These are phyloP conservation scores for Piper longum DNA, from an alignment of 164 flowering plant genomes.

Conservation along the genomic window DNA sequence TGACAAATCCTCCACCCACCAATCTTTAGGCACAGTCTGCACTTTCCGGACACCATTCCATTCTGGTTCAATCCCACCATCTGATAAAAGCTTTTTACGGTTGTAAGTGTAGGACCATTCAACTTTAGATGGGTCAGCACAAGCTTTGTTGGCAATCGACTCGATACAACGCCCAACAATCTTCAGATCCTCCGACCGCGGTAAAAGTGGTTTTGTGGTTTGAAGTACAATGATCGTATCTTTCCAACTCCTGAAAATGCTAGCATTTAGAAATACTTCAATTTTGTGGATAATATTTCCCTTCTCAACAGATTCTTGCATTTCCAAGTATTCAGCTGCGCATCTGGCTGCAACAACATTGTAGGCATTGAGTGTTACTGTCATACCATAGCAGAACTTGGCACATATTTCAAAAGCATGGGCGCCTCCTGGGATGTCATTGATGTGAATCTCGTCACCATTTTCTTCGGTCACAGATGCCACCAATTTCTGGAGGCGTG, in stretches of 20 bases:
- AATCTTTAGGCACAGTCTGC: constrained; percentile 55
- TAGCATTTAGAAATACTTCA: constrained; percentile 70
- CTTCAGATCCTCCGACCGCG: constrained; percentile 64
- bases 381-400: constrained; percentile 94
- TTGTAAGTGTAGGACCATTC: constrained; percentile 89
- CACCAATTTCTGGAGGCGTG: constrained; percentile 60
- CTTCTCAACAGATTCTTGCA: constrained; percentile 76
- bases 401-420: constrained; percentile 86
- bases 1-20: constrained; percentile 96
- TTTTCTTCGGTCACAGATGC: constrained; percentile 30
- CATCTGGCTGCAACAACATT: constrained; percentile 79
- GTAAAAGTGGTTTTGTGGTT: constrained; percentile 42
- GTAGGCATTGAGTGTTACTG: constrained; percentile 75
- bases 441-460: constrained; percentile 42
- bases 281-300: constrained; percentile 81
- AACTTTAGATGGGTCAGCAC: constrained; percentile 49
- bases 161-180: constrained; percentile 53
- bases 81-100: constrained; percentile 57
- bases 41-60: constrained; percentile 43
- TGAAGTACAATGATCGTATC: constrained; percentile 89
- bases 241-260: constrained; percentile 85
- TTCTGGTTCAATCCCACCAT: constrained; percentile 40
- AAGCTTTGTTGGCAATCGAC: constrained; percentile 63
- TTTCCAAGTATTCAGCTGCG: constrained; percentile 88
- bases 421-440: constrained; percentile 87